Evolutionary conservation across 305 asterid species (phyloP), one percentile per base, ranked within the genome.

Genomic region (Andrographis paniculata): DNA sequence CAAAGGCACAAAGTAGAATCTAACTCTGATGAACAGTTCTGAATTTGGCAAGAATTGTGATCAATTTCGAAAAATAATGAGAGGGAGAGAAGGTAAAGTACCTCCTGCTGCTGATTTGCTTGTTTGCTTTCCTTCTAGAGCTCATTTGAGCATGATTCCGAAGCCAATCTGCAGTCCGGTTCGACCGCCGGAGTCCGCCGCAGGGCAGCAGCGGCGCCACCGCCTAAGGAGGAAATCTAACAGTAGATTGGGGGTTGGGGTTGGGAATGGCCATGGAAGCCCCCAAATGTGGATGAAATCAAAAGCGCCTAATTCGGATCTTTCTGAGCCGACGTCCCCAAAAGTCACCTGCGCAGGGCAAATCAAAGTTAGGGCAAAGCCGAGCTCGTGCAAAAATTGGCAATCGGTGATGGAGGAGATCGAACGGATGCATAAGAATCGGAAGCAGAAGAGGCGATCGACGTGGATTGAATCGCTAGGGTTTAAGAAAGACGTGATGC

Each of bases 271-370:
- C 20, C 63, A 2, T 37, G 42, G 42, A 20, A 79, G 84, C 64
- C 88, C 94, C 0, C 53, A 48, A 0, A 30, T 65, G 10, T 74
- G 93, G 93, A 67, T 80, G 1, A 77, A 70, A 60, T 60, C 52
- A 40, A 80, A 76, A 59, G 54, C 53, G 59, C 53, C 51, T 1
- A 55, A 37, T 31, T 52, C 71, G 2, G 95, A 83, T 28, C 53
- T 65, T 2, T 75, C 84, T 0, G 97, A 87, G 44, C 97, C 97
- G 8, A 72, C 82, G 0, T 80, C 94, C 0, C 97, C 97, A 0
- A 81, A 84, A 61, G 93, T 87, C 35, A 87, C 95, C 0, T 87
- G 97, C 28, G 95, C 95, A 0, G 97, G 97, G 0, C 96, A 80
- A 56, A 77, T 87, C 65, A 87, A 84, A 50, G 84, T 77, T 9